Evolutionary conservation across 1,284 basidiomycete species (phyloP), one percentile per base, ranked within the genome.

Genomic region (Leccinum pachyderme): DNA sequence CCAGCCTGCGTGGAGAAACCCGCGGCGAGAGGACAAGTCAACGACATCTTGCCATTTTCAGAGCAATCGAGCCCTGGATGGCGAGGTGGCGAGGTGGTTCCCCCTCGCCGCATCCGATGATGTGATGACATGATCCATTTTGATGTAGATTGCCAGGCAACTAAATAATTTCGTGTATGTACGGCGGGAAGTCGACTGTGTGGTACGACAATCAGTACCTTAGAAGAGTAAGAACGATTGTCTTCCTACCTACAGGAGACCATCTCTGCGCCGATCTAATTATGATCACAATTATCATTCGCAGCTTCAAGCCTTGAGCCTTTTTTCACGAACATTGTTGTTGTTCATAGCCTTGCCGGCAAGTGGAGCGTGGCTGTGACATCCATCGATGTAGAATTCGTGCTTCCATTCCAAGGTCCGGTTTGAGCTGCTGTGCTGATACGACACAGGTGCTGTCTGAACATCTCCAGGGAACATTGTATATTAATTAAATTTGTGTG

Each of bases 61-160:
- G 24, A 47, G 47, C 28, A 28, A 45, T 35, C 7, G n/a, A 37
- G 24, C 52, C 59, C 55, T 53, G 55, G 49, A 28, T n/a, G 35
- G 27, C 22, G 27, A 46, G n/a, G n/a, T 46, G 25, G 24, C 24
- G 24, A 27, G 13, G 24, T 44, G 43, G 43, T 25, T n/a, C 43
- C 43, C 47, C 35, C 53, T 54, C 37, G 32, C 39, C 39, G 39
- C 46, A 47, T 52, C 48, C 56, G 52, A 59, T 47, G 33, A 47
- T 27, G n/a, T 28, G 27, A 44, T 44, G 13, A 27, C 13, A 3
- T 45, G 43, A 27, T 43, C 25, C 11, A 47, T 54, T 47, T 53
- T 69, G 64, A 65, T 65, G 58, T 22, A 33, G 29, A 65, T 69
- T 57, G 65, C 65, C 58, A 62, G 53, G 64, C 63, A 69, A 65